A percentile compares a stretch with the other conserved stretches of the same genome.
phyloP scores from a whole-genome alignment of 148 eudicot genomes.

The Polygonum aviculare region DNA sequence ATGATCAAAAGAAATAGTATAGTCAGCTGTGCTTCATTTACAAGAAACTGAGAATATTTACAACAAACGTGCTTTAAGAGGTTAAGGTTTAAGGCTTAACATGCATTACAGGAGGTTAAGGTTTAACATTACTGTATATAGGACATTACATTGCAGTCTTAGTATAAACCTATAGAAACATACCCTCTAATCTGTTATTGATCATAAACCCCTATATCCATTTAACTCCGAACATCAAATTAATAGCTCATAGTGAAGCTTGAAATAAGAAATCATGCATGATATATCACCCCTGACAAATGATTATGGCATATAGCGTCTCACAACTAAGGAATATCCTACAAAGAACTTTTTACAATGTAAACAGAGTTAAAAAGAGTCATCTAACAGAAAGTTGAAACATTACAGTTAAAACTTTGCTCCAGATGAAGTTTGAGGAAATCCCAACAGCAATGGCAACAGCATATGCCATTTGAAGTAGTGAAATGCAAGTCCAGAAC shows the following conservation, averaged over 20 bases:
- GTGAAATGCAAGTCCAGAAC: slow-evolving; percentile 83
- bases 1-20: not conserved
- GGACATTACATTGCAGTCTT: not conserved
- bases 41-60: not conserved
- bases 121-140: too few species aligned
- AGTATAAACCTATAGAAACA: not conserved
- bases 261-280: not conserved
- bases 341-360: not conserved
- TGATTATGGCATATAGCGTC: not conserved
- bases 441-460: slow-evolving; percentile 83
- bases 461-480: slow-evolving; percentile 88
- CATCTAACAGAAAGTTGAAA: slow-evolving; percentile 9
- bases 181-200: not conserved
- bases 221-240: not conserved
- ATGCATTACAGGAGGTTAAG: too few species aligned
- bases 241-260: not conserved
- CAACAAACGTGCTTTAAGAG: too few species aligned
- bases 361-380: not conserved
- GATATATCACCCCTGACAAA: not conserved
- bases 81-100: too few species aligned
- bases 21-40: not conserved
- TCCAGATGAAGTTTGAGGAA: slow-evolving; percentile 69
- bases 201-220: not conserved
- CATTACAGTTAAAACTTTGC: slow-evolving; percentile 69
- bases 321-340: not conserved